Percentiles rank a stretch among this genome's conserved stretches.
Evolutionary conservation across 139 green algal genomes (phyloP).

Genomic region (Chlorella sp.): DNA sequence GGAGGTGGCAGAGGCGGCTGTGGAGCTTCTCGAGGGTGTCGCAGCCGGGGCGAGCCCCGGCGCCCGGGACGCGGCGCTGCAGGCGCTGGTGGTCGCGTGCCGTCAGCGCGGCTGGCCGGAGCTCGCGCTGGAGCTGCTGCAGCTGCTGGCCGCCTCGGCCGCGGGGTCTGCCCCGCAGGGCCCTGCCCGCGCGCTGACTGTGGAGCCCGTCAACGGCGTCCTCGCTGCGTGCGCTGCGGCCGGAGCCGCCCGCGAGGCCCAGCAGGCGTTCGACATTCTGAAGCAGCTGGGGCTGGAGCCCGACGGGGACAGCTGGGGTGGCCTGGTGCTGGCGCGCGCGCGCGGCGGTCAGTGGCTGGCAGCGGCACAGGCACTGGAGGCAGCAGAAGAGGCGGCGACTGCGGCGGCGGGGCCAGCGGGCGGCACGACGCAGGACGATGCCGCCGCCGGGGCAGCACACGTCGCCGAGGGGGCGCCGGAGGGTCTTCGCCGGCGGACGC

Average conservation of each 20-base stretch:
- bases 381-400: no score
- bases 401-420: no score
- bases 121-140: slow-evolving; percentile 74
- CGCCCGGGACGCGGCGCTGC: background rate
- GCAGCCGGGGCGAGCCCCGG: background rate
- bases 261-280: slow-evolving; percentile 31
- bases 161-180: no score
- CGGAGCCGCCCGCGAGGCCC: slow-evolving; percentile 29
- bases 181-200: background rate
- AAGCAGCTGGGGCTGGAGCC: slow-evolving; percentile 54
- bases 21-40: background rate
- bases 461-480: no score
- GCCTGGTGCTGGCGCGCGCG: slow-evolving; percentile 47
- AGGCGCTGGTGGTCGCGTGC: slow-evolving; percentile 54
- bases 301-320: slow-evolving; percentile 61
- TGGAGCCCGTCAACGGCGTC: slow-evolving; percentile 32
- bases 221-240: slow-evolving; percentile 38
- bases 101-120: slow-evolving; percentile 65
- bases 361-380: no score
- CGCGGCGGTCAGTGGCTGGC: slow-evolving; percentile 55
- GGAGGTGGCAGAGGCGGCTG: background rate
- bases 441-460: no score
- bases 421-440: no score
- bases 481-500: no score
- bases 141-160: no score